phyloP scores from a whole-genome alignment of 805 yeast genomes.

The Ogataea siamensis region DNA sequence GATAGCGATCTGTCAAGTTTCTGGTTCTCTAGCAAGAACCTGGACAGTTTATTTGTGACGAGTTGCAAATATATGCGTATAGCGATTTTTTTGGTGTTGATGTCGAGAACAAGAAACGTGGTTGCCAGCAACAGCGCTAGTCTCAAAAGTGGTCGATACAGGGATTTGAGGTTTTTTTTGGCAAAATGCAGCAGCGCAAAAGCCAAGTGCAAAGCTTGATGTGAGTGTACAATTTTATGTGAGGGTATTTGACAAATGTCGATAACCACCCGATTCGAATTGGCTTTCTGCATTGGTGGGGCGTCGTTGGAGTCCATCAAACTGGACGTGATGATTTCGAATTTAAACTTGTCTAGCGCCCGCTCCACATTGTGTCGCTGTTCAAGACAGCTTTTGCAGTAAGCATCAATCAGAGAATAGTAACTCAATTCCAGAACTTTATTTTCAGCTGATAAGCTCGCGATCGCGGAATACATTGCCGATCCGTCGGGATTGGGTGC shows the following conservation, averaged over 20 bases:
- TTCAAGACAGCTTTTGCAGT: constrained; percentile 1
- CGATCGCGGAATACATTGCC: neutral
- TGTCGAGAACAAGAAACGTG: constrained; percentile 18
- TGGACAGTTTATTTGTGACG: constrained; percentile 18
- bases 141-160: constrained; percentile 7
- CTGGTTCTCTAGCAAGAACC: constrained; percentile 15
- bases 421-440: neutral
- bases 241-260: constrained; percentile 18
- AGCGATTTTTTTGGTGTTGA: constrained; percentile 20
- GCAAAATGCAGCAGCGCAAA: constrained; percentile 20
- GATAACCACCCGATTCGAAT: constrained; percentile 9
- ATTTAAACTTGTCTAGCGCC: constrained; percentile 27
- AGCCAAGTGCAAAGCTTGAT: constrained; percentile 18
- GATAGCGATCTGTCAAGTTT: constrained; percentile 17
- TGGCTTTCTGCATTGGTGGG: neutral
- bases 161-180: constrained; percentile 4
- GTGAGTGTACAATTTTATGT: constrained; percentile 23
- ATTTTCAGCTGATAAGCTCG: neutral
- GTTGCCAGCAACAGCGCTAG: constrained; percentile 16
- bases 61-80: constrained; percentile 20
- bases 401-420: constrained; percentile 9
- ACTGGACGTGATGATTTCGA: constrained; percentile 27
- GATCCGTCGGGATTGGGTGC: constrained; percentile 1
- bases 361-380: constrained; percentile 2
- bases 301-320: constrained; percentile 18